Percentiles rank a stretch among this genome's conserved stretches.
Evolutionary conservation across 352 stramenopile species (phyloP).

Genomic region (Globisporangium spinosum): DNA sequence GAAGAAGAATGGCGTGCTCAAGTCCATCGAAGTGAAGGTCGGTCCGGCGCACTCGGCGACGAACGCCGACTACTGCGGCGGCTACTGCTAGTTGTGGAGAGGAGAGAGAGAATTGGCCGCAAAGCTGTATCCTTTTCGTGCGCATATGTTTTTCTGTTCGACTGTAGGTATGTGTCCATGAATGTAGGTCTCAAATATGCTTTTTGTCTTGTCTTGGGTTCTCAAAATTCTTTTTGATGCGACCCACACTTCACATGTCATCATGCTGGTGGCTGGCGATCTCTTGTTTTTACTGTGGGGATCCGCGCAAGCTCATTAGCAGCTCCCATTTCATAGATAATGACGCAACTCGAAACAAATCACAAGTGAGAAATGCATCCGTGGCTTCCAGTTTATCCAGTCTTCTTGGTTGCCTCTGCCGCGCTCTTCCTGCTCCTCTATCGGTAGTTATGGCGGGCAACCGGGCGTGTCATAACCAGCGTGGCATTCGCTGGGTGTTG

Average conservation of each 20-base stretch:
- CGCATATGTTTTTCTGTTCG: neutral
- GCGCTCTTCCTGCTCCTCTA: neutral
- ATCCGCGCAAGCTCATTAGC: neutral
- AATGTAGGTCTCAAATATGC: neutral
- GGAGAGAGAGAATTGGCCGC: neutral
- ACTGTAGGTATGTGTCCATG: neutral
- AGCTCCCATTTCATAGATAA: too few relatives aligned
- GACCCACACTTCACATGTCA: neutral
- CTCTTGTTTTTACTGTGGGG: neutral
- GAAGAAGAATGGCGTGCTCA: constrained; percentile 37
- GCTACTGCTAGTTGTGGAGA: constrained; percentile 41
- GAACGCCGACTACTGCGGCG: constrained; percentile 51
- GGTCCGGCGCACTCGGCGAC: constrained; percentile 36
- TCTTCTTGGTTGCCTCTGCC: neutral
- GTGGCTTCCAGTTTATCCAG: neutral
- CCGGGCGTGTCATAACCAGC: neutral
- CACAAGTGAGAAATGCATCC: neutral
- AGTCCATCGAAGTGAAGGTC: constrained; percentile 44
- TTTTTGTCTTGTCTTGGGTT: neutral
- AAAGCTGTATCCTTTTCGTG: neutral
- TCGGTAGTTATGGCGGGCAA: neutral
- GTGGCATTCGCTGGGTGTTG: neutral
- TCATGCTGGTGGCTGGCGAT: neutral
- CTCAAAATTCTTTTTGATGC: too few relatives aligned
- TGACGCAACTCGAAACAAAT: neutral